These are phyloP conservation scores for Linum trigynum DNA, from an alignment of 345 rosid species.

Conservation along the genomic window DNA sequence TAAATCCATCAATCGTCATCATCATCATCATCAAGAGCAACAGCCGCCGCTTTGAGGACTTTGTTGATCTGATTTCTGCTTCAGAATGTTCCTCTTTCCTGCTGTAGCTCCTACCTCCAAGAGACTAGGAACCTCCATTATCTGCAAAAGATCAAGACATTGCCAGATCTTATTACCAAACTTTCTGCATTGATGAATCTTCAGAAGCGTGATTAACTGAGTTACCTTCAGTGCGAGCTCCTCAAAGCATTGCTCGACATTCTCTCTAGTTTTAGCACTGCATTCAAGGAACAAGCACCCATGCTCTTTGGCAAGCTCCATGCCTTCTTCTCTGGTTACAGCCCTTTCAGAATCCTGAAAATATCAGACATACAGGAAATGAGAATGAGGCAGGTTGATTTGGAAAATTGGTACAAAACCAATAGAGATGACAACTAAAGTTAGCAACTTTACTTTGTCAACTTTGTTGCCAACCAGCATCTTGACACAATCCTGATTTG, in stretches of 20 bases:
- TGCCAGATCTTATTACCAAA: constrained; percentile 2
- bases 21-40: constrained; percentile 27
- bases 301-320: constrained; percentile 61
- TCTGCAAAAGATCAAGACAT: constrained; percentile 28
- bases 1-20: not conserved
- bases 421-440: no score
- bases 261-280: constrained; percentile 83
- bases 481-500: constrained; percentile 11
- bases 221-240: constrained; percentile 75
- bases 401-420: no score
- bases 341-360: constrained; percentile 78
- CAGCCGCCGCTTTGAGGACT: constrained; percentile 30
- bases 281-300: constrained; percentile 76
- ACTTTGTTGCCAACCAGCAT: constrained; percentile 13
- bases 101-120: constrained; percentile 75
- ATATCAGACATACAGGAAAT: no score
- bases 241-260: constrained; percentile 85
- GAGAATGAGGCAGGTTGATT: no score
- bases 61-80: constrained; percentile 55
- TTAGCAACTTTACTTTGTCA: constrained; percentile 3
- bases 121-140: constrained; percentile 92
- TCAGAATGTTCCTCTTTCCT: constrained; percentile 60
- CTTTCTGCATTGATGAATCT: not conserved
- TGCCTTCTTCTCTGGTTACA: constrained; percentile 83
- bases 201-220: not conserved